phyloP scores from a whole-genome alignment of 1,284 basidiomycete species.

The Puccinia coronata region DNA sequence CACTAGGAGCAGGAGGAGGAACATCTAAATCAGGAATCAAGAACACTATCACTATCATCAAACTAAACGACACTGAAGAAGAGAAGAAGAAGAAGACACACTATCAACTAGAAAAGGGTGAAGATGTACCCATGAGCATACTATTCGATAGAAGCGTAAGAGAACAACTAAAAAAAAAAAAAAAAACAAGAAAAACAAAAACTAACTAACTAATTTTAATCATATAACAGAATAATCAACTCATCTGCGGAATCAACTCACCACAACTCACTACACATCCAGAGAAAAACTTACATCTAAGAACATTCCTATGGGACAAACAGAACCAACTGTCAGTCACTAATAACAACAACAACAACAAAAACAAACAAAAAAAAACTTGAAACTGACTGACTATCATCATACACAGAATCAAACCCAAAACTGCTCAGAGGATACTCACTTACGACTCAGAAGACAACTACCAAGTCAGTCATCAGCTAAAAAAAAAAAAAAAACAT shows the following conservation, averaged over 20 bases:
- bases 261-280: background rate
- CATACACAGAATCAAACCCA: conserved; percentile 17
- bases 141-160: no score
- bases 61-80: conserved; percentile 35
- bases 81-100: conserved; percentile 69
- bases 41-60: conserved; percentile 76
- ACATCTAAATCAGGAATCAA: conserved; percentile 77
- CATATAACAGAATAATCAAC: conserved; percentile 1
- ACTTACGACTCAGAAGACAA: background rate
- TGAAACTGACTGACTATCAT: background rate
- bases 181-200: no score
- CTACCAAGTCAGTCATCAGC: no score
- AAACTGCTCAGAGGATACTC: background rate
- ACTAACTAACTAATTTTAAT: background rate
- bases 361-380: conserved; percentile 8
- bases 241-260: conserved; percentile 43
- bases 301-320: conserved; percentile 28
- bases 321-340: no score
- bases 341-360: background rate
- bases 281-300: conserved; percentile 27
- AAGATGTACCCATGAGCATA: conserved; percentile 93
- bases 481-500: no score
- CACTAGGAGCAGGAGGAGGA: conserved; percentile 87
- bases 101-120: conserved; percentile 73
- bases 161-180: no score